Evolutionary conservation across 2,329 filamentous ascomycete species (phyloP), one percentile per base, ranked within the genome.

Genomic region (Fusarium euwallaceae): DNA sequence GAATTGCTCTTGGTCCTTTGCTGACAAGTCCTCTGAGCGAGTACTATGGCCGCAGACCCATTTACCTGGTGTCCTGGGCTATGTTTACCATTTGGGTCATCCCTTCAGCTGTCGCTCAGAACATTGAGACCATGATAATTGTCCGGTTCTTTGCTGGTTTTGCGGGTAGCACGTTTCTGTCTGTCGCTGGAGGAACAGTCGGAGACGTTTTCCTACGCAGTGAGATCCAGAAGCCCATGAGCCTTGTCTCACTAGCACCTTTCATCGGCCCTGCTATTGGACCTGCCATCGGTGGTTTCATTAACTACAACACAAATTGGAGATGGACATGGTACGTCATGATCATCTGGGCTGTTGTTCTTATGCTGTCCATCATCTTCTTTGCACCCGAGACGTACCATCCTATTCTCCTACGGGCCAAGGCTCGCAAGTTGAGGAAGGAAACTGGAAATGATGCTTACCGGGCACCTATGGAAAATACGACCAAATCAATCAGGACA

Each of bases 51-150:
- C 89, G 94, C 14, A 86, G 94, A 56, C 92, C 91, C 7, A 93
- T 97, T 70, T 97, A 96, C 79, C 86, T 97, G 24, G 82, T 86
- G 12, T 93, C 93, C 0, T 95, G 94, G 80, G 79, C 86, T 1
- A 88, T 93, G 74, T 97, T 95, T 80, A 77, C 94, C 27, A 89
- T 96, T 63, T 96, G 92, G 90, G 83, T 95, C 29, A 90, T 97
- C 45, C 94, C 94, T 0, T 93, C 91, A 64, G 94, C 94, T 0
- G 90, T 95, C 22, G 93, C 94, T 5, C 84, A 86, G 56, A 95
- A 96, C 75, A 93, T 94, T 16, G 83, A 90, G 71, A 96, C 94
- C 2, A 91, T 96, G 87, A 84, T 97, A 62, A 83, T 96, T 6
- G 88, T 88, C 17, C 90, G 95, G 3, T 97, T 97, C 80, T 88